phyloP scores from a whole-genome alignment of 441 rosid species.

The Gossypium aridum region DNA sequence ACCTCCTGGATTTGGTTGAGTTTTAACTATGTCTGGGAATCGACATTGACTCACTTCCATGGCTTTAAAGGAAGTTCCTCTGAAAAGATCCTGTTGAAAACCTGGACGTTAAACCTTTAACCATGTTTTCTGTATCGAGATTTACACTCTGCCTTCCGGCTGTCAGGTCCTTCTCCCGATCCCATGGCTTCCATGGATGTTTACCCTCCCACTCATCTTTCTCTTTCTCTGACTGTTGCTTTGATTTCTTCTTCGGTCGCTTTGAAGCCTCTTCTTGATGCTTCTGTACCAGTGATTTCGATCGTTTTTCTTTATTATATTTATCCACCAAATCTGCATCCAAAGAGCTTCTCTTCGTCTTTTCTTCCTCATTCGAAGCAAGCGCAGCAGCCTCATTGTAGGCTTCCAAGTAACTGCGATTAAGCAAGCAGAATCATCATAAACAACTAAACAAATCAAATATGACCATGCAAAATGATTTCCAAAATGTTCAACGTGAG shows the following conservation, averaged over 20 bases:
- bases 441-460: background rate
- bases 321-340: constrained; percentile 87
- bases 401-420: constrained; percentile 61
- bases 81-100: constrained; percentile 75
- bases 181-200: constrained; percentile 99
- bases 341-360: constrained; percentile 25
- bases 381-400: constrained; percentile 64
- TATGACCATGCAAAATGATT: background rate
- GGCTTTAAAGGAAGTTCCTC: constrained; percentile 75
- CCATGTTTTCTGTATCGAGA: constrained; percentile 62
- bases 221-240: constrained; percentile 32
- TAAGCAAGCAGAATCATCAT: background rate
- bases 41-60: background rate
- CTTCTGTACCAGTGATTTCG: constrained; percentile 75
- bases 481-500: background rate
- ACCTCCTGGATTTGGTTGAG: background rate
- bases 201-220: constrained; percentile 79
- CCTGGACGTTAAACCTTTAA: constrained; percentile 64
- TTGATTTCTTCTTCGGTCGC: constrained; percentile 57
- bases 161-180: constrained; percentile 74
- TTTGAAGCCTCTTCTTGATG: constrained; percentile 52
- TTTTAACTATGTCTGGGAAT: background rate
- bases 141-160: constrained; percentile 74
- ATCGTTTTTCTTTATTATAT: constrained; percentile 75
- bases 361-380: constrained; percentile 63